phyloP scores from a whole-genome alignment of 352 stramenopile genomes.

The Pythium utonaiense region DNA sequence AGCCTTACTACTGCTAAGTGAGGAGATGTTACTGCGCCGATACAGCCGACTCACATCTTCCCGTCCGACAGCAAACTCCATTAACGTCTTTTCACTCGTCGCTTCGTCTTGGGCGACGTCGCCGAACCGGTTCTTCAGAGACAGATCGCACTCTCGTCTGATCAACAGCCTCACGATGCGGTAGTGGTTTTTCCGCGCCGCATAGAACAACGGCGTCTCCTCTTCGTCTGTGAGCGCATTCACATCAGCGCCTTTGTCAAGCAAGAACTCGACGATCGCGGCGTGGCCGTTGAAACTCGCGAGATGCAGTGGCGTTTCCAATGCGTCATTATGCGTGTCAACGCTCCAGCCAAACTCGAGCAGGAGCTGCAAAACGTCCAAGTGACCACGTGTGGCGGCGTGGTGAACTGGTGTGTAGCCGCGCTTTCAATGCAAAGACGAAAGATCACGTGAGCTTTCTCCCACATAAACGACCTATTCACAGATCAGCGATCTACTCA shows the following conservation, averaged over 20 bases:
- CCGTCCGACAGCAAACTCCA: slow-evolving; percentile 49
- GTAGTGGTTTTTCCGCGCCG: slow-evolving; percentile 60
- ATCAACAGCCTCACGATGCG: slow-evolving; percentile 59
- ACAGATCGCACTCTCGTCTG: slow-evolving; percentile 55
- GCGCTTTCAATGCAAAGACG: slow-evolving; percentile 27
- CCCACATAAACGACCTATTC: slow-evolving; percentile 4
- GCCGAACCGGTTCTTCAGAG: slow-evolving; percentile 51
- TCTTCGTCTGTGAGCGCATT: slow-evolving; percentile 46
- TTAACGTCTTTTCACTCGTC: slow-evolving; percentile 39
- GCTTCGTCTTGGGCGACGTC: slow-evolving; percentile 71
- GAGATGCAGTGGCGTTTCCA: slow-evolving; percentile 71
- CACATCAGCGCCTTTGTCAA: slow-evolving; percentile 55
- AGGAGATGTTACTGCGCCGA: not conserved
- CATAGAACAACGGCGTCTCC: slow-evolving; percentile 77
- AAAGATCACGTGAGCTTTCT: slow-evolving; percentile 1
- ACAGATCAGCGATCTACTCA: slow-evolving; percentile 17
- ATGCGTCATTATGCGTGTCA: slow-evolving; percentile 38
- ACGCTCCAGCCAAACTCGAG: slow-evolving; percentile 61
- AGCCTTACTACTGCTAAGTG: not conserved
- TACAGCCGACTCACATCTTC: slow-evolving; percentile 42
- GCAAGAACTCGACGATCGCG: slow-evolving; percentile 49
- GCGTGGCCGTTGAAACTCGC: slow-evolving; percentile 58
- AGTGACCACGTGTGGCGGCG: slow-evolving; percentile 56
- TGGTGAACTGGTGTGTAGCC: slow-evolving; percentile 71
- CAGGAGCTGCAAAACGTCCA: slow-evolving; percentile 62